Evolutionary conservation across 1,284 basidiomycete genomes (phyloP).

Genomic region (Crucibulum cyathiforme): DNA sequence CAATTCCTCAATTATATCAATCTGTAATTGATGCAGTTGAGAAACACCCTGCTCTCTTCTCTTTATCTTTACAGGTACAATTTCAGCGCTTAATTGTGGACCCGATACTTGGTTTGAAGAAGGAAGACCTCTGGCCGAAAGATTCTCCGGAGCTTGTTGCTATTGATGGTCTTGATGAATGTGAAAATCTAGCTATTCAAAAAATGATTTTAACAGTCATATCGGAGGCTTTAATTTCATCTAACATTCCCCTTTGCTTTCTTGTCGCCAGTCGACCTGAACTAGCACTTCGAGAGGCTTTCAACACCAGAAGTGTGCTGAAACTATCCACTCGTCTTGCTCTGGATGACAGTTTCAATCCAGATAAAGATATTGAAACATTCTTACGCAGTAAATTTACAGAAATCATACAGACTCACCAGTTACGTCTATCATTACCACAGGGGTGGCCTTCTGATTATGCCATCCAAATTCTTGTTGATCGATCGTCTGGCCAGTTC

Average conservation of each 20-base stretch:
- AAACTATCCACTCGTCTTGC: background rate
- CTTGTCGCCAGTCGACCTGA: slow-evolving; percentile 12
- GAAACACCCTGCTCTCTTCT: background rate
- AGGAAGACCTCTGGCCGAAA: background rate
- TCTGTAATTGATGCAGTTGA: slow-evolving; percentile 5
- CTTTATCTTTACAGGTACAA: background rate
- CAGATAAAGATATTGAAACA: slow-evolving; percentile 6
- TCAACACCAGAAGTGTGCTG: background rate
- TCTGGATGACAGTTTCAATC: slow-evolving; percentile 2
- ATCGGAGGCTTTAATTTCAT: background rate
- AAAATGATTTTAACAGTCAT: slow-evolving; percentile 1
- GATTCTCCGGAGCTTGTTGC: background rate
- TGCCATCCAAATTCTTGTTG: background rate
- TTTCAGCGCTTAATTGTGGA: background rate
- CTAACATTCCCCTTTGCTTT: slow-evolving; percentile 3
- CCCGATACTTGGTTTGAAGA: background rate
- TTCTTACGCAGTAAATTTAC: slow-evolving; percentile 5
- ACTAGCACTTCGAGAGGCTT: background rate
- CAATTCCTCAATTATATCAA: background rate
- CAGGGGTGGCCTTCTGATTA: slow-evolving; percentile 3
- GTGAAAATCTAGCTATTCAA: slow-evolving; percentile 1
- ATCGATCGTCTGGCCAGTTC: slow-evolving; percentile 14
- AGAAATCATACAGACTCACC: slow-evolving; percentile 7
- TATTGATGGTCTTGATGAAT: slow-evolving; percentile 12
- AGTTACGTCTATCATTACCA: background rate